Evolutionary conservation across 2,329 filamentous ascomycete genomes (phyloP).

Genomic region (Alternaria sp.): DNA sequence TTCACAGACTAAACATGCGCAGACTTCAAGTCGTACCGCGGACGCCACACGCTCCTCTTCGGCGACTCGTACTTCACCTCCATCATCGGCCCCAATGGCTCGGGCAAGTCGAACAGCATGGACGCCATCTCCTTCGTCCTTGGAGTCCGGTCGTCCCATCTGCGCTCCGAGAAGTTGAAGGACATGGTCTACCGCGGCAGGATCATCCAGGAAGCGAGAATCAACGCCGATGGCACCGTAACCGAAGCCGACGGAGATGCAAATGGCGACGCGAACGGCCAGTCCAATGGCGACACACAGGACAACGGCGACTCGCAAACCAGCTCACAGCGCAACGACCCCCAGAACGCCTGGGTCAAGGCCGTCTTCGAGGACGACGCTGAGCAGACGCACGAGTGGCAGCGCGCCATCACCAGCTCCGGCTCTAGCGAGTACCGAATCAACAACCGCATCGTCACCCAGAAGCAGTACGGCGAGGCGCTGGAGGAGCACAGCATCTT

Average conservation of each 20-base stretch:
- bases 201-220: slow-evolving; percentile 88
- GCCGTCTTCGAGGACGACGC: slow-evolving; percentile 98
- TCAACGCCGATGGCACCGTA: slow-evolving; percentile 88
- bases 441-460: slow-evolving; percentile 87
- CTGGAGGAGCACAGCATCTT: slow-evolving; percentile 94
- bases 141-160: slow-evolving; percentile 97
- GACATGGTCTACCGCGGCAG: slow-evolving; percentile 96
- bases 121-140: slow-evolving; percentile 99
- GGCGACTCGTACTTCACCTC: slow-evolving; percentile 99
- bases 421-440: slow-evolving; percentile 96
- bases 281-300: slow-evolving; percentile 52
- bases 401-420: slow-evolving; percentile 86
- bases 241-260: slow-evolving; percentile 52
- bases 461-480: slow-evolving; percentile 90
- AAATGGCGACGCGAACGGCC: slow-evolving; percentile 40
- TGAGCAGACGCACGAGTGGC: slow-evolving; percentile 94
- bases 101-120: slow-evolving; percentile 99
- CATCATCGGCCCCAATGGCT: slow-evolving; percentile 99
- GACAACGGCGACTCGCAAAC: slow-evolving; percentile 60
- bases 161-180: slow-evolving; percentile 90
- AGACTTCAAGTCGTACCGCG: slow-evolving; percentile 99
- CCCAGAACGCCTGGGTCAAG: slow-evolving; percentile 98
- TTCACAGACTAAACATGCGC: slow-evolving; percentile 17
- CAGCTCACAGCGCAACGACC: slow-evolving; percentile 73
- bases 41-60: slow-evolving; percentile 91